Base-by-base conservation (phyloP, 1,139 yeast genomes). In the Yamadazyma friedrichii region DNA sequence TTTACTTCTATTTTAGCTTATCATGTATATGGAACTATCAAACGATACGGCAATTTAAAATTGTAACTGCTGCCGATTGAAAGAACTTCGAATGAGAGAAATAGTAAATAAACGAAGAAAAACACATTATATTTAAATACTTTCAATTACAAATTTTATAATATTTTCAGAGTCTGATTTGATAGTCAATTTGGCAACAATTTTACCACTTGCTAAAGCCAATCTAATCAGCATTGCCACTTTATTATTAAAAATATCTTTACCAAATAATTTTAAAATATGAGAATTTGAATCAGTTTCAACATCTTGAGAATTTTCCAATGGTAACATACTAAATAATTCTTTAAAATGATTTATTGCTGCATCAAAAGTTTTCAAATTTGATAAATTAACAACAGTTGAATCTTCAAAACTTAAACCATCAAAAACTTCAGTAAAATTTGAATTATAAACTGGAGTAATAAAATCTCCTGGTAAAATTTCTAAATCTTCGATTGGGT, bases 391-490 rank as follows among this genome's bases (percentile, higher is more conserved):
- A 36, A 67, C 61, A 33, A 70, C 75, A 10, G 64, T 53, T 33
- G 66, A 55, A 27, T 64, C 62, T 39, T 61, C 62, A 35, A 53
- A 42, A 11, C 66, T 74, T 49, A 91, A 74, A 61, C 80, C 88
- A 54, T 88, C 96, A 73, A 85, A 91, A 30, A 79, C 67, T 40
- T 78, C 71, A 6, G 85, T 78, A 60, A 91, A 91, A 65, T 82
- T 80, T 41, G 94, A 88, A 49, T 85, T 79, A 61, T 81, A 89
- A 26, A 88, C 74, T 40, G 96, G 95, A 42, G 68, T 65, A 42
- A 89, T 74, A 64, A 83, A 93, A 61, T 89, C 97, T 36, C 96
- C 96, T 11, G 94, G 85, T 31, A 68, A 69, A 41, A 93, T 60
- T 45, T 80, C 83, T 58, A 91, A 71, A 48, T 85, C 85, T 61